Conservation (phyloP, 2,329 filamentous ascomycete species). For the Verticillium tricorpus region DNA sequence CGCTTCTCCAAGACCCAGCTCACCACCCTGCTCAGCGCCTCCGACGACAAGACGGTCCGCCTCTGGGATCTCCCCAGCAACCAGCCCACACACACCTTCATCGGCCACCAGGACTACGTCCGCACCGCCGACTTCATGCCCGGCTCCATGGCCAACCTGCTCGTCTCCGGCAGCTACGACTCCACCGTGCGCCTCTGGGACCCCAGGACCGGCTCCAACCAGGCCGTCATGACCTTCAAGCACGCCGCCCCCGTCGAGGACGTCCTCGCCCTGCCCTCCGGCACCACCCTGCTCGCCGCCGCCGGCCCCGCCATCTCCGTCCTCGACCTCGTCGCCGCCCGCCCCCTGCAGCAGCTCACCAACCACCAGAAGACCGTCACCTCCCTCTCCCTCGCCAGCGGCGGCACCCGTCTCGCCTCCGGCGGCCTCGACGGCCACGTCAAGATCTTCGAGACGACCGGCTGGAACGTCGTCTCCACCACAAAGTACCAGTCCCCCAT, state of each 20-base stretch:
- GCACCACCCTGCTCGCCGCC: conserved; percentile 80
- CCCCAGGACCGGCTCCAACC: conserved; percentile 63
- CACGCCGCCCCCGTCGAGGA: conserved; percentile 85
- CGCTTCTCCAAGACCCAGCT: conserved; percentile 87
- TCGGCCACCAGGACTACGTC: conserved; percentile 90
- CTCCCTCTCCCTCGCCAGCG: conserved; percentile 74
- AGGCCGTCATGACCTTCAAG: conserved; percentile 86
- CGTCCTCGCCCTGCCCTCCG: conserved; percentile 81
- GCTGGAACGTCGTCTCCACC: conserved; percentile 94
- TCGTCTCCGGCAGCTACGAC: conserved; percentile 92
- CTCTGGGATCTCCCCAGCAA: conserved; percentile 90
- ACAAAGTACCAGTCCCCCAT: conserved; percentile 92
- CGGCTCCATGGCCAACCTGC: conserved; percentile 62
- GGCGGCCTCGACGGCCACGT: conserved; percentile 93
- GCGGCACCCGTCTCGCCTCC: conserved; percentile 75
- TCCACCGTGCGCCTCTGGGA: conserved; percentile 93
- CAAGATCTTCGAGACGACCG: conserved; percentile 91
- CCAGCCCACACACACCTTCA: conserved; percentile 69
- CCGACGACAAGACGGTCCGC: conserved; percentile 88
- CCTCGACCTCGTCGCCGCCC: conserved; percentile 86
- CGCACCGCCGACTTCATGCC: conserved; percentile 84
- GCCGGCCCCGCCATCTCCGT: conserved; percentile 86
- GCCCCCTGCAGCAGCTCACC: conserved; percentile 78
- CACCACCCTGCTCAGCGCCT: conserved; percentile 82
- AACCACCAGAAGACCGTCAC: conserved; percentile 99